A percentile compares a stretch with the other conserved stretches of the same genome.
These are phyloP conservation scores for Trichoderma sp. DNA, from an alignment of 2,329 filamentous ascomycete genomes.

Conservation along the genomic window DNA sequence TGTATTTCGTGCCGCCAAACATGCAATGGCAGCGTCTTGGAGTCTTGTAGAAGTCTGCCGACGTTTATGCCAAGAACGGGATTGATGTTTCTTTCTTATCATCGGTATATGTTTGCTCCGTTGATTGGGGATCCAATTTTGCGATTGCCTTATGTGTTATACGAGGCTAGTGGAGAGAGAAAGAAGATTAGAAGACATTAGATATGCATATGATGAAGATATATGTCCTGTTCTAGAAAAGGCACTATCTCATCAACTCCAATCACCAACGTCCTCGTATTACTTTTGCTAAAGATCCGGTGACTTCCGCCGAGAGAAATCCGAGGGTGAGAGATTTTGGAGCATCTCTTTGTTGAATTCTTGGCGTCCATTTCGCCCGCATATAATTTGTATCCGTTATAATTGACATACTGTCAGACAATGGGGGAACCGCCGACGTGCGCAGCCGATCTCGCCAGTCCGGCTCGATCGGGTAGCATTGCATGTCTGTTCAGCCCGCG, in stretches of 20 bases:
- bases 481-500: not conserved
- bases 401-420: not conserved
- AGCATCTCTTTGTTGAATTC: not conserved
- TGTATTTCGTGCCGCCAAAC: not conserved
- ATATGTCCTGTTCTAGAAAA: not conserved
- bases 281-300: not conserved
- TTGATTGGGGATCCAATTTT: not conserved
- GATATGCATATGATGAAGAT: not conserved
- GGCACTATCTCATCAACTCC: not conserved
- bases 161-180: not conserved
- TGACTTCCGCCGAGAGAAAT: not conserved
- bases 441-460: not conserved
- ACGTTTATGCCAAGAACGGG: not conserved
- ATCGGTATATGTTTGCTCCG: not conserved
- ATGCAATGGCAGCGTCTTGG: not conserved
- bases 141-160: not conserved
- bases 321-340: not conserved
- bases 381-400: not conserved
- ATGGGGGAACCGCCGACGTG: not conserved
- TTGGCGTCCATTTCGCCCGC: not conserved
- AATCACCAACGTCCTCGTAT: not conserved
- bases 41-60: not conserved
- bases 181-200: not conserved
- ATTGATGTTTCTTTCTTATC: not conserved
- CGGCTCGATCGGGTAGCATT: not conserved